phyloP scores from a whole-genome alignment of 2,329 filamentous ascomycete genomes.

The Emergomyces pasteurianus region DNA sequence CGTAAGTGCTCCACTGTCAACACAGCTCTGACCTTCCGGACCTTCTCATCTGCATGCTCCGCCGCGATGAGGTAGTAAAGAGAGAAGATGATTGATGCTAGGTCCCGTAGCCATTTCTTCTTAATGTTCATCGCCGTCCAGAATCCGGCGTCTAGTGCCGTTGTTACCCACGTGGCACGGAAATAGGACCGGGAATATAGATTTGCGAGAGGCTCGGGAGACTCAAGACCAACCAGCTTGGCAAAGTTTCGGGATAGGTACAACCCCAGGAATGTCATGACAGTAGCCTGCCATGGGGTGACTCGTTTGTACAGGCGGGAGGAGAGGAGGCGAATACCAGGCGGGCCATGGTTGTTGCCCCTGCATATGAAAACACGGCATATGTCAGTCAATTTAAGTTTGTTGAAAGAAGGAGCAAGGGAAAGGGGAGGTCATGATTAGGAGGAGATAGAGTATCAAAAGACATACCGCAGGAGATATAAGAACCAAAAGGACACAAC shows the following conservation, averaged over 20 bases:
- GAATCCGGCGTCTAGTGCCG: conserved; percentile 88
- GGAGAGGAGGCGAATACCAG: conserved; percentile 58
- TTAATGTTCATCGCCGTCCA: conserved; percentile 96
- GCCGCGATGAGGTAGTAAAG: conserved; percentile 86
- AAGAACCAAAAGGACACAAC: conserved; percentile 85
- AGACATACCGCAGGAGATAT: conserved; percentile 60
- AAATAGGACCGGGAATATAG: conserved; percentile 90
- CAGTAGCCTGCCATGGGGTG: conserved; percentile 80
- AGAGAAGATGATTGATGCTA: conserved; percentile 73
- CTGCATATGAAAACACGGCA: conserved; percentile 35
- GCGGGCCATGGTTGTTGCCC: conserved; percentile 82
- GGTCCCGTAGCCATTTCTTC: conserved; percentile 65
- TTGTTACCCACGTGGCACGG: conserved; percentile 91
- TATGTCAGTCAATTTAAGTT: conserved; percentile 9
- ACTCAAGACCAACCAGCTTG: conserved; percentile 80
- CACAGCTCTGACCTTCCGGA: conserved; percentile 73
- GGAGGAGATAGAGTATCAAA: background rate
- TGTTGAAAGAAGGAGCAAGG: too few relatives aligned
- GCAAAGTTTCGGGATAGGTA: conserved; percentile 90
- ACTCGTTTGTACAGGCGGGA: conserved; percentile 56
- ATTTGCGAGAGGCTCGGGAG: conserved; percentile 84
- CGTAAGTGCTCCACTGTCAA: conserved; percentile 85
- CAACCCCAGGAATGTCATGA: conserved; percentile 78
- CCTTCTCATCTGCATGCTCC: conserved; percentile 92
- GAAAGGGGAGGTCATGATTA: background rate